A percentile compares a stretch with the other conserved stretches of the same genome.
Evolutionary conservation across 805 yeast genomes (phyloP).

Genomic region (Candida arabinofermentans): DNA sequence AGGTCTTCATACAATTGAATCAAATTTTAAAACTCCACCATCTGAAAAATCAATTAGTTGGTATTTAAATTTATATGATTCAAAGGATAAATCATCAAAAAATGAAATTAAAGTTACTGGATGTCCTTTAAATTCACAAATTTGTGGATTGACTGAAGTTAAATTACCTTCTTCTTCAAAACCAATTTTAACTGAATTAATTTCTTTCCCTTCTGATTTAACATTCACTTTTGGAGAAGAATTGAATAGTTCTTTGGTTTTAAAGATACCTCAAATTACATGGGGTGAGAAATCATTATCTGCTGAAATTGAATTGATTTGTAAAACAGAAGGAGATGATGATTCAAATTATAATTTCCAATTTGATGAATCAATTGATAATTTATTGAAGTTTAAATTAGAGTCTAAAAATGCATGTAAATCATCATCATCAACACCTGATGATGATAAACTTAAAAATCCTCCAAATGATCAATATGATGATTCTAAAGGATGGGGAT

Average conservation of each 20-base stretch:
- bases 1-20: constrained; percentile 43
- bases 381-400: constrained; percentile 20
- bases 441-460: constrained; percentile 27
- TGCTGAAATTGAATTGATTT: constrained; percentile 45
- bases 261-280: constrained; percentile 46
- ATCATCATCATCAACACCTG: constrained; percentile 26
- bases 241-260: constrained; percentile 27
- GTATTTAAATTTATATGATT: constrained; percentile 69
- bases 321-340: constrained; percentile 33
- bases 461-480: constrained; percentile 26
- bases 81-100: constrained; percentile 32
- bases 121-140: constrained; percentile 69
- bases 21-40: constrained; percentile 70
- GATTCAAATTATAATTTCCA: constrained; percentile 27
- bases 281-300: constrained; percentile 67
- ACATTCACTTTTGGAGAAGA: constrained; percentile 32
- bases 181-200: constrained; percentile 53
- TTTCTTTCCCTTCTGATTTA: constrained; percentile 48
- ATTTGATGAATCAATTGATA: constrained; percentile 37
- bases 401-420: constrained; percentile 39
- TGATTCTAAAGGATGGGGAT: constrained; percentile 63
- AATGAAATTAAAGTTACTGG: constrained; percentile 34
- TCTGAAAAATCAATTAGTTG: constrained; percentile 58
- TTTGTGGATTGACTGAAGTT: constrained; percentile 71
- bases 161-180: constrained; percentile 42